Conservation (phyloP, 805 yeast species). For the Saturnispora kantuleensis region DNA sequence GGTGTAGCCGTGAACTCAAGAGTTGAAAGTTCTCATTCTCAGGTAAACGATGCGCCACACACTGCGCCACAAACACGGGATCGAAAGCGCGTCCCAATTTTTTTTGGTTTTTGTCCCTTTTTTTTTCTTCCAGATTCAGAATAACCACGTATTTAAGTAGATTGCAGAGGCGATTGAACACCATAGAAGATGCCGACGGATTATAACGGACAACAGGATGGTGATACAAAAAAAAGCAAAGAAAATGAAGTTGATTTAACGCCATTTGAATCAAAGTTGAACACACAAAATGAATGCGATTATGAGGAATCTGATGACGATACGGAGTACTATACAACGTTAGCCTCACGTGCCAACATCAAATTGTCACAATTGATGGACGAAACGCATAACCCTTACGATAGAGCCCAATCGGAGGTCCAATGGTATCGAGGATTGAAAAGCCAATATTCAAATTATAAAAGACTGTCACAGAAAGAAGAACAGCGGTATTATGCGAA, state of each 20-base stretch:
- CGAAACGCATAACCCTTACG: neutral
- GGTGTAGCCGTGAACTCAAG: no score
- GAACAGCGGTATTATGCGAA: slow-evolving; percentile 30
- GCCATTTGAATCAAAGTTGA: neutral
- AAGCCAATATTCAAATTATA: slow-evolving; percentile 24
- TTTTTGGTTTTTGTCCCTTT: neutral
- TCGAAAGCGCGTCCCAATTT: neutral
- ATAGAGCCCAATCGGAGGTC: neutral
- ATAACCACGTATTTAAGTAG: no score
- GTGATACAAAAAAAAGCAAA: neutral
- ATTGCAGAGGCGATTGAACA: no score
- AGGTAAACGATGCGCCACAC: neutral
- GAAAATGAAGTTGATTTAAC: neutral
- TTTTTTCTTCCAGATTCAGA: neutral
- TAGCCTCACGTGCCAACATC: slow-evolving; percentile 25
- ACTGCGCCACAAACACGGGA: no score
- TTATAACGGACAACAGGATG: no score
- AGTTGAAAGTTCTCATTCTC: no score
- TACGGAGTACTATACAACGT: slow-evolving; percentile 20
- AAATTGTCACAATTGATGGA: slow-evolving; percentile 8
- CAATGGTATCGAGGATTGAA: slow-evolving; percentile 19
- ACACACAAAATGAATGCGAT: neutral
- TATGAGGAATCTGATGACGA: slow-evolving; percentile 7
- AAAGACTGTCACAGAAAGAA: slow-evolving; percentile 26
- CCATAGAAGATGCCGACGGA: no score